Evolutionary conservation across 257 asterid genomes (phyloP), one percentile per base, ranked within the genome.

Genomic region (Vinca minor): DNA sequence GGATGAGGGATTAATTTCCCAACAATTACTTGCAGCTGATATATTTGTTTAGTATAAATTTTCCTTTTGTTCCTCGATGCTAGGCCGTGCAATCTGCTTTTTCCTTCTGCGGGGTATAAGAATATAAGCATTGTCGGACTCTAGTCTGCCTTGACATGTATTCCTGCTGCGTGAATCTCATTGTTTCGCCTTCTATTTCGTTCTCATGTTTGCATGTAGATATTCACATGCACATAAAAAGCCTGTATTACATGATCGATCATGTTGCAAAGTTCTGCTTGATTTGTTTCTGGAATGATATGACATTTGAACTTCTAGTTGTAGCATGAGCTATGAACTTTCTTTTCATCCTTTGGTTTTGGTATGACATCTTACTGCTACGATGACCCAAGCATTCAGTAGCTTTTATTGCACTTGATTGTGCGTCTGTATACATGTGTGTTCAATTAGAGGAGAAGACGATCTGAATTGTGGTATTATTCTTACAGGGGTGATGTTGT

Each of bases 401-500:
- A n/a, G n/a, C n/a, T n/a, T n/a, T n/a, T n/a, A n/a, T n/a, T n/a
- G n/a, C n/a, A n/a, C n/a, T 34, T 34, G 38, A 2, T n/a, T 34
- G 3, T 34, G 38, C 38, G 41, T 29, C 41, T 29, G 31, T 15
- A 55, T 31, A 13, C 25, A 29, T 55, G 20, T 32, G n/a, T 39
- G 39, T 25, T 21, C 21, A 18, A 50, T 60, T 34, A 5, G 31
- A 34, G 3, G 14, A 41, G 42, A 34, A 13, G 18, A 39, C 2
- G 26, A 1, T 42, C 58, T 76, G 68, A 68, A 1, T 21, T 21
- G 21, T 59, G 32, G 20, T 38, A 9, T 59, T 11, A 17, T 59
- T 59, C 34, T 59, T 59, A 42, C 34, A 59, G 64, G 64, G 64
- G 64, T 61, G 97, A 93, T 80, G 91, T 84, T 73, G 95, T 89